phyloP scores from a whole-genome alignment of 2,329 filamentous ascomycete species.

The Ilyonectria sp. region DNA sequence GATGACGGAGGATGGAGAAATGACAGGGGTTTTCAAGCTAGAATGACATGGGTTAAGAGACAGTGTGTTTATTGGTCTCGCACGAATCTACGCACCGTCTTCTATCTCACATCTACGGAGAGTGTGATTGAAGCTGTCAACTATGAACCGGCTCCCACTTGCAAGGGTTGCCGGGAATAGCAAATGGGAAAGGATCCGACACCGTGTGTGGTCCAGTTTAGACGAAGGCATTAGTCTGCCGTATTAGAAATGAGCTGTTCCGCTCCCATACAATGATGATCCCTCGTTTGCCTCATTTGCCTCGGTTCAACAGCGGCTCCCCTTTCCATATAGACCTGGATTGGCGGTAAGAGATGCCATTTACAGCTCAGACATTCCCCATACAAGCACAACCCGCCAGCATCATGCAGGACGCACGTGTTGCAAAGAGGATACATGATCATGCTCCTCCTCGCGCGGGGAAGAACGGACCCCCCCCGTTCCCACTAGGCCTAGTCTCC shows the following conservation, averaged over 20 bases:
- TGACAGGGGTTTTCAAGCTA: not conserved
- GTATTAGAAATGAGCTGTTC: not conserved
- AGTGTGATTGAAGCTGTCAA: not conserved
- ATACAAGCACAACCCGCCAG: not conserved
- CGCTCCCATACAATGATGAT: not conserved
- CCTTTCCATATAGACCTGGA: not conserved
- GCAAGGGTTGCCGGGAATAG: not conserved
- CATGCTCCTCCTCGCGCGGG: conserved; percentile 7
- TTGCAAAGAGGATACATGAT: conserved; percentile 1
- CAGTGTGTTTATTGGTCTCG: not conserved
- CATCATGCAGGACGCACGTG: not conserved
- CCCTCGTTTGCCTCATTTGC: not conserved
- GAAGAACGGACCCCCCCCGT: not conserved
- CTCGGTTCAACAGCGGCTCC: not conserved
- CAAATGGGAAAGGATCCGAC: not conserved
- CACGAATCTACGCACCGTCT: not conserved
- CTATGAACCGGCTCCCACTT: not conserved
- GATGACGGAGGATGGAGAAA: not conserved
- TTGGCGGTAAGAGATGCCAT: not conserved
- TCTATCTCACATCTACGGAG: not conserved
- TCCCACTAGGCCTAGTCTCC: conserved; percentile 26
- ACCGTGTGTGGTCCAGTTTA: not conserved
- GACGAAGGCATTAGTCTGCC: too few relatives aligned
- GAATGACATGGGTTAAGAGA: not conserved
- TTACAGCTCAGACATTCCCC: not conserved